phyloP scores from a whole-genome alignment of 2,329 filamentous ascomycete genomes.

The Claviceps pazoutovae region DNA sequence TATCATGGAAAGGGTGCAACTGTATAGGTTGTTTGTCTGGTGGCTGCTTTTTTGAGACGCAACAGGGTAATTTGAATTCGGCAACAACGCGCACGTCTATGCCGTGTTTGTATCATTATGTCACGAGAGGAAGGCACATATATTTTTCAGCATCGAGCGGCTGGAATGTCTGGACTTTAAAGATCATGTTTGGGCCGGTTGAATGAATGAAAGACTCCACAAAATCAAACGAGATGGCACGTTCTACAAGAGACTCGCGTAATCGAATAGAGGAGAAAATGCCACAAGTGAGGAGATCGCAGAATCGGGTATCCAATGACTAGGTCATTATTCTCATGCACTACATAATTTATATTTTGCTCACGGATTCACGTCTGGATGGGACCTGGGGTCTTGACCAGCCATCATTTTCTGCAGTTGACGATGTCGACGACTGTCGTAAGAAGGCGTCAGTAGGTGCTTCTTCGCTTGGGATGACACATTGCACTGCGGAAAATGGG shows the following conservation, averaged over 20 bases:
- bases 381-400: neutral
- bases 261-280: neutral
- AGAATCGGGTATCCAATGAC: conserved; percentile 1
- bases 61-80: conserved; percentile 2
- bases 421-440: conserved; percentile 42
- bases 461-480: neutral
- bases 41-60: neutral
- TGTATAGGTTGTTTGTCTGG: conserved; percentile 25
- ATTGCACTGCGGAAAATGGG: neutral
- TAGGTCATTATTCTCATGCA: neutral
- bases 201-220: neutral
- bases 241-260: neutral
- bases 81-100: neutral
- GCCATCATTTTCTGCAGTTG: conserved; percentile 38
- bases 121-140: conserved; percentile 9
- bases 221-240: neutral
- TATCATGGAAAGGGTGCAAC: conserved; percentile 48
- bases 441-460: neutral
- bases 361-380: neutral
- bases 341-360: neutral
- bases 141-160: conserved; percentile 15
- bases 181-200: neutral
- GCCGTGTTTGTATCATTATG: conserved; percentile 16
- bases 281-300: neutral
- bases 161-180: conserved; percentile 11